These are phyloP conservation scores for Gossypioides kirkii DNA, from an alignment of 345 rosid species.

Conservation along the genomic window DNA sequence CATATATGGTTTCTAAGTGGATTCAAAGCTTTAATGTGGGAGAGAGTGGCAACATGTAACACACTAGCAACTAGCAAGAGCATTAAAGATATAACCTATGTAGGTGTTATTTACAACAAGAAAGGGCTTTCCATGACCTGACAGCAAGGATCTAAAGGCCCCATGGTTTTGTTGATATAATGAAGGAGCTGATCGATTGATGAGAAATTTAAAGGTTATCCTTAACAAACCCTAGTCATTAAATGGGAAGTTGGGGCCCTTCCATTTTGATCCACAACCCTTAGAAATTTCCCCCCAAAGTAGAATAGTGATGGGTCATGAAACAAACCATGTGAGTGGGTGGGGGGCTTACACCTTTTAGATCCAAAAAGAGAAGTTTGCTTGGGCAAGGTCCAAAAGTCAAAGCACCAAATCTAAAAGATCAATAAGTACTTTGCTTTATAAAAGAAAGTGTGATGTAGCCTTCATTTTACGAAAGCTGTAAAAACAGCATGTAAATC, in stretches of 20 bases:
- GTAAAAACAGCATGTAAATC: background rate
- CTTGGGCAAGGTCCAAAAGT: conserved; percentile 40
- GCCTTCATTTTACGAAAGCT: conserved; percentile 22
- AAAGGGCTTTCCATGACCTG: conserved; percentile 24
- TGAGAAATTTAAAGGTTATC: conserved; percentile 12
- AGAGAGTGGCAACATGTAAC: conserved; percentile 33
- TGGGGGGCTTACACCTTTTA: conserved; percentile 44
- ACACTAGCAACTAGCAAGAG: conserved; percentile 25
- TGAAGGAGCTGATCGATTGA: background rate
- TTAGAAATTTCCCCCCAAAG: conserved; percentile 28
- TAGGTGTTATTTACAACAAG: conserved; percentile 23
- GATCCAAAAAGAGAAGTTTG: conserved; percentile 43
- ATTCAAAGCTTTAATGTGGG: background rate
- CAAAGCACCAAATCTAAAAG: conserved; percentile 42
- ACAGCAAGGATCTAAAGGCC: conserved; percentile 43
- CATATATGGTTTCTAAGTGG: background rate
- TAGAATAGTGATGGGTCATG: conserved; percentile 35
- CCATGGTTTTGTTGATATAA: conserved; percentile 16
- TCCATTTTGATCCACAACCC: conserved; percentile 21
- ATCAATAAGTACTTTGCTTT: conserved; percentile 26
- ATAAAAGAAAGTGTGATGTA: conserved; percentile 18
- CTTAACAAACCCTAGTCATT: conserved; percentile 42
- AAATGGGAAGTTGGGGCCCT: conserved; percentile 22
- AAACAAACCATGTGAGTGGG: conserved; percentile 51
- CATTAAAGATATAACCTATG: conserved; percentile 23